Percentiles rank a stretch among this genome's conserved stretches.
These are phyloP conservation scores for Candida ficus DNA, from an alignment of 805 yeast species.

Conservation along the genomic window DNA sequence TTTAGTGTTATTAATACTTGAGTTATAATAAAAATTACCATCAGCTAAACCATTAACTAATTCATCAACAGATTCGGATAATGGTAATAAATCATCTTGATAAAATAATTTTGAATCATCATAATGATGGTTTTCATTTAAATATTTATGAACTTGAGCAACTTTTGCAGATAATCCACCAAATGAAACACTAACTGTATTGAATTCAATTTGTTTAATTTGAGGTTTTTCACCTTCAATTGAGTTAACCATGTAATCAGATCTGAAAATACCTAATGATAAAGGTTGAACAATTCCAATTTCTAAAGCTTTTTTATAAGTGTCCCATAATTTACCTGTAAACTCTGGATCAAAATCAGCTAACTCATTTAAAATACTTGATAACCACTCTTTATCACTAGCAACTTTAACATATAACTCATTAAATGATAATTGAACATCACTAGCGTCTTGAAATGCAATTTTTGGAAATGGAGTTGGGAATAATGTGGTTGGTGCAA, in stretches of 20 bases:
- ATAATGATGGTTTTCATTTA: constrained; percentile 58
- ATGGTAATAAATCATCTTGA: constrained; percentile 48
- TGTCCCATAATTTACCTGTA: constrained; percentile 71
- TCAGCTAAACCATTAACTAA: constrained; percentile 66
- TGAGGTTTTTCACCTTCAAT: constrained; percentile 35
- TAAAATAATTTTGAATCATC: constrained; percentile 35
- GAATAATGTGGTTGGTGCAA: constrained; percentile 84
- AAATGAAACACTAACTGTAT: constrained; percentile 92
- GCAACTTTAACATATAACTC: constrained; percentile 66
- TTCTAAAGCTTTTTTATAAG: constrained; percentile 45
- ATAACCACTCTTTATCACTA: constrained; percentile 59
- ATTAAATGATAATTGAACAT: constrained; percentile 65
- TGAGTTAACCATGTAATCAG: constrained; percentile 75
- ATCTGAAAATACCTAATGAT: constrained; percentile 80
- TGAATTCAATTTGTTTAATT: constrained; percentile 93
- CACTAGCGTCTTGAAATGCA: constrained; percentile 61
- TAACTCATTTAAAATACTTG: constrained; percentile 46
- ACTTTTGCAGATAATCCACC: constrained; percentile 85
- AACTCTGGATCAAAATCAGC: constrained; percentile 64
- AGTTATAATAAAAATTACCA: constrained; percentile 56
- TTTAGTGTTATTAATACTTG: constrained; percentile 21
- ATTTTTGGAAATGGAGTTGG: constrained; percentile 83
- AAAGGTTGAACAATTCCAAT: constrained; percentile 56
- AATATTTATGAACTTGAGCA: constrained; percentile 64
- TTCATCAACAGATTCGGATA: constrained; percentile 56